Evolutionary conservation across 2,329 filamentous ascomycete species (phyloP), one percentile per base, ranked within the genome.

Genomic region (Claviceps cyperi): DNA sequence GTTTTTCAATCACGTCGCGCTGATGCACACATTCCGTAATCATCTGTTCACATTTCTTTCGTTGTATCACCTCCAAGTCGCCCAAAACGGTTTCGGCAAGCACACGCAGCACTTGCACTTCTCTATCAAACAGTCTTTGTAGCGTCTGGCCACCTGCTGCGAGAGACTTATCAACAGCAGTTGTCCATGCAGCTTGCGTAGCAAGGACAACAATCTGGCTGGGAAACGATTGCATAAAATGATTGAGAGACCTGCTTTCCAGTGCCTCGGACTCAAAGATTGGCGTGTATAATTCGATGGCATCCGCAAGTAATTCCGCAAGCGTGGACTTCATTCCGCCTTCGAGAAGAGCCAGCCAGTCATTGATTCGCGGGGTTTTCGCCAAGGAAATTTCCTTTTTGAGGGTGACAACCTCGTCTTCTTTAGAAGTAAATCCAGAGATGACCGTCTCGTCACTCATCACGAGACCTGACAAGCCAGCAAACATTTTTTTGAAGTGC

Each of bases 401-500:
- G 52, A 99, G 72, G 54, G 77, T 77, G 47, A 98, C 88, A 54
- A 83, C 77, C 67, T 99, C 92, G 48, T 84, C 90, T 67, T 99
- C 94, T 63, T 95, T 96, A 0, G 92, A 98, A 2, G 85, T 92
- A 60, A 97, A 91, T 6, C 89, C 91, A 24, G 84, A 83, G 55
- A 99, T 97, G 54, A 87, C 81, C 24, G 82, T 80, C 59, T 96
- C 86, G 50, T 97, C 89, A 57, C 94, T 45, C 73, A 96, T 91
- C 41, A 90, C 74, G 37, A 98, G 77, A 3, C 92, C 92, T 4
- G 84, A 91, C 46, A 98, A 75, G 54, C 92, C 92, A 55, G 94
- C 92, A 73, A 99, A 99, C 92, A 99, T 99, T 74, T 99, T 99
- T 66, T 94, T 91, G 73, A 99, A 89, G 71, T 99, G 94, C 66